Base-by-base conservation (phyloP, 2,329 filamentous ascomycete species). In the Didymella keratinophila region DNA sequence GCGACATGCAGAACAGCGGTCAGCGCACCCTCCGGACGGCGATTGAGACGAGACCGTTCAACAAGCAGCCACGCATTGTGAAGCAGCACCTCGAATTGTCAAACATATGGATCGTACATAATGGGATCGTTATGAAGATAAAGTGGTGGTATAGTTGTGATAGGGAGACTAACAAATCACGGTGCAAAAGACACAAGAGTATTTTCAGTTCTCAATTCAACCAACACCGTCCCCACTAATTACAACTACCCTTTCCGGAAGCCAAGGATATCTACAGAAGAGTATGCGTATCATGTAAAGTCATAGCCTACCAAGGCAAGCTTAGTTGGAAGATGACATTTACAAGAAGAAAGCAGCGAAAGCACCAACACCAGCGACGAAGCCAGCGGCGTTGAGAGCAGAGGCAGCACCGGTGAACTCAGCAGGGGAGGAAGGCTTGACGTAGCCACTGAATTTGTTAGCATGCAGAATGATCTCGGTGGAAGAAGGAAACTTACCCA, bases 271-370 rank as follows among this genome's bases (percentile, higher is more conserved):
- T 70, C 61, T 67, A 64, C 64, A 51, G 60, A 68, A 71, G 54
- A 59, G 64, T 67, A 61, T 65, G 68, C 64, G 61, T 63, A 71
- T 75, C 73, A 61, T 77, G 73, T 70, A 76, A 76, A 72, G 73
- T 75, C 74, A 76, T 76, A 77, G 74, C 73, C 65, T 70, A 65
- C 67, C 66, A 54, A 28, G 60, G 63, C 61, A 70, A 61, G 71
- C 69, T 73, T 41, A 69, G 59, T 72, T 72, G 67, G 66, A 66
- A 65, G 54, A 72, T 75, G 74, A 75, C 72, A 60, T 76, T 76
- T 77, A 78, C 72, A 78, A 73, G 74, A 78, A 77, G 67, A 78
- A 67, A 73, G 76, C 76, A 61, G 76, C 76, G 68, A 78, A 69
- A 66, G 74, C 76, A 76, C 75, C 76, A 64, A 77, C 66, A 74